Base-by-base conservation (phyloP, 1,284 basidiomycete genomes). In the Xerocomus nothofagi region DNA sequence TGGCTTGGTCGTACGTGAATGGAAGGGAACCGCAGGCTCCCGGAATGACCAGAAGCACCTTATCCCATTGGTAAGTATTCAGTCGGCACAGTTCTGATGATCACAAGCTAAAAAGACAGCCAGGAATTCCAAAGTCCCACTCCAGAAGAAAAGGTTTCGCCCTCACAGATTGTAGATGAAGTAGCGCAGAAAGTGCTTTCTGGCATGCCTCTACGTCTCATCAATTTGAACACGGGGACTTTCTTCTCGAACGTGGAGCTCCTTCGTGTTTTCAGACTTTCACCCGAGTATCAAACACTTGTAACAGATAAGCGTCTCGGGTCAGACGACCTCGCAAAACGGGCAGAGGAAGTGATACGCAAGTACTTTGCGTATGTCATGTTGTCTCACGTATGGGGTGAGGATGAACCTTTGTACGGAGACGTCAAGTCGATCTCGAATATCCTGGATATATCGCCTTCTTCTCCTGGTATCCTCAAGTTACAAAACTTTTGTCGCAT, bases 281-380 rank as follows among this genome's bases (percentile, higher is more conserved):
- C 61, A 2, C 17, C 31, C 24, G 57, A 62, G 31, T 52, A 52
- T 18, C 40, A 50, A n/a, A n/a, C 50, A 1, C 63, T 66, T n/a
- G 14, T 62, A 2, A 50, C 51, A 3, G 48, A 47, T n/a, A 43
- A 30, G 14, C 39, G 34, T 24, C 32, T 50, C 36, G 27, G 44
- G 9, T 38, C 24, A 4, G 50, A 46, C 26, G 45, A 36, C 1
- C 51, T 47, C 23, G 40, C 38, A 4, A 53, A 65, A 14, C 47
- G 33, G n/a, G 59, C 56, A 5, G 44, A 57, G 6, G 39, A 41
- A 4, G 50, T 57, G 5, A 27, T 54, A 39, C 51, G 47, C 50
- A 63, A 44, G 15, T 63, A 60, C 50, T 65, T 62, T 47, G 59
- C 51, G 0, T 62, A 65, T 29, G 60, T 50, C 39, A 66, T 62